A percentile compares a stretch with the other conserved stretches of the same genome.
phyloP scores from a whole-genome alignment of 2,329 filamentous ascomycete species.

The Arthrobotrys entomopaga region DNA sequence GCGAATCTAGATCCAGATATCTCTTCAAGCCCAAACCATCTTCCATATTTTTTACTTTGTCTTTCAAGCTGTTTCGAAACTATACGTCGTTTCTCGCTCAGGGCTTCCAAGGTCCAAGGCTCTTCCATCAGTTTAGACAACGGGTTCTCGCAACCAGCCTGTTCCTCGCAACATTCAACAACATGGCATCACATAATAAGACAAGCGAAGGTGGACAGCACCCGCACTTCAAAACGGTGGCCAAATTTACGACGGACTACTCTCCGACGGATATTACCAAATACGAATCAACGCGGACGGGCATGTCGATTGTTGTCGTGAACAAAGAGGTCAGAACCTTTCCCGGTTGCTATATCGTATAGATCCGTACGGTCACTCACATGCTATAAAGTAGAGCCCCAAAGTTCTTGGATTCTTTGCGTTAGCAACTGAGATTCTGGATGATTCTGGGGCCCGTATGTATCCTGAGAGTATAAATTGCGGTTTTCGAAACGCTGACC shows the following conservation, averaged over 20 bases:
- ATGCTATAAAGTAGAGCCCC: constrained; percentile 67
- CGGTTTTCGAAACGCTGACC: constrained; percentile 23
- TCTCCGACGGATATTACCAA: constrained; percentile 87
- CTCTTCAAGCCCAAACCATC: too few relatives aligned
- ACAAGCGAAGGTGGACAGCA: constrained; percentile 15
- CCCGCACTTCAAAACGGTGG: constrained; percentile 79
- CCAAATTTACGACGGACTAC: constrained; percentile 89
- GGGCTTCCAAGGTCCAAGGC: constrained; percentile 43
- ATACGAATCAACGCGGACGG: constrained; percentile 93
- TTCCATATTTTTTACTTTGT: too few relatives aligned
- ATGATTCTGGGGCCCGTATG: constrained; percentile 84
- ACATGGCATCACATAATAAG: constrained; percentile 30
- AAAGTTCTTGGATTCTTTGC: constrained; percentile 96
- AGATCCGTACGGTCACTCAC: constrained; percentile 4
- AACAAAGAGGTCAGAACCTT: constrained; percentile 73
- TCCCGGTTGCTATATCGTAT: neutral
- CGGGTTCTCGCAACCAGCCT: constrained; percentile 23
- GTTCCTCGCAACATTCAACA: constrained; percentile 36
- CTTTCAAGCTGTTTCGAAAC: constrained; percentile 45
- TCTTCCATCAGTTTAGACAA: constrained; percentile 41
- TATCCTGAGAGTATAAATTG: constrained; percentile 43
- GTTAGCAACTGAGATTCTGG: constrained; percentile 94
- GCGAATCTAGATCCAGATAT: too few relatives aligned
- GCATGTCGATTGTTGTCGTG: constrained; percentile 92
- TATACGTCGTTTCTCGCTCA: constrained; percentile 44